These are phyloP conservation scores for Gracilaria caudata DNA, from an alignment of 23 red algal genomes.

Conservation along the genomic window DNA sequence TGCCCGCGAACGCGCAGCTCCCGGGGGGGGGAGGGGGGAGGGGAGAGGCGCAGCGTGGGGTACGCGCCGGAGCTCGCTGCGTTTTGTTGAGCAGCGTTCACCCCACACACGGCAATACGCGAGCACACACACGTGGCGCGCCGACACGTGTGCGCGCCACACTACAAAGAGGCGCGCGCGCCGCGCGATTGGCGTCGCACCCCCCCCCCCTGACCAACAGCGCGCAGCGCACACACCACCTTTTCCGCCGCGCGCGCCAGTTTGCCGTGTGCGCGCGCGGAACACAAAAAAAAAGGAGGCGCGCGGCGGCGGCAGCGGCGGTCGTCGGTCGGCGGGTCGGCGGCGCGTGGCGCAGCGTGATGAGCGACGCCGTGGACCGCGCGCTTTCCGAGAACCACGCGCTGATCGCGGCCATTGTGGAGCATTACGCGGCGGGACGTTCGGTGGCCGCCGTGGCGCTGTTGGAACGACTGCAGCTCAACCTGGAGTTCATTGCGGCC, in stretches of 20 bases:
- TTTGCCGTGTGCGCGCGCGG: too few relatives aligned
- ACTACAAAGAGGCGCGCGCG: background rate
- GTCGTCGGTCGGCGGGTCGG: background rate
- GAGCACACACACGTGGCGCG: too few relatives aligned
- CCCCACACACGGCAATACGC: too few relatives aligned
- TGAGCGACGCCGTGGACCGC: conserved; percentile 62
- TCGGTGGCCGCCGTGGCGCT: conserved; percentile 31
- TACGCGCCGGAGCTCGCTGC: background rate
- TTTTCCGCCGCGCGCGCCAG: too few relatives aligned
- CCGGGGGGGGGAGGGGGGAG: too few relatives aligned
- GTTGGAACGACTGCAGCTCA: conserved; percentile 57
- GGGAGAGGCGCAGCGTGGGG: too few relatives aligned
- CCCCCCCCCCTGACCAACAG: too few relatives aligned
- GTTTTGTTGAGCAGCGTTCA: too few relatives aligned
- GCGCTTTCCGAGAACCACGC: conserved; percentile 66
- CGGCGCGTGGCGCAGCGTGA: background rate
- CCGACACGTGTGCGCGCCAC: background rate
- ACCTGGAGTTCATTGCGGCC: conserved; percentile 70
- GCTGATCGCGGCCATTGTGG: conserved; percentile 64
- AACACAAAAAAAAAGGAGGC: too few relatives aligned
- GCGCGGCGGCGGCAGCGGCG: background rate
- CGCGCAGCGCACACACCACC: too few relatives aligned
- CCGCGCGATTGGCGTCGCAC: too few relatives aligned
- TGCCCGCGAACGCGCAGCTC: too few relatives aligned
- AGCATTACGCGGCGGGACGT: conserved; percentile 45